Evolutionary conservation across 257 asterid species (phyloP), one percentile per base, ranked within the genome.

Genomic region (Leonotis leonurus): DNA sequence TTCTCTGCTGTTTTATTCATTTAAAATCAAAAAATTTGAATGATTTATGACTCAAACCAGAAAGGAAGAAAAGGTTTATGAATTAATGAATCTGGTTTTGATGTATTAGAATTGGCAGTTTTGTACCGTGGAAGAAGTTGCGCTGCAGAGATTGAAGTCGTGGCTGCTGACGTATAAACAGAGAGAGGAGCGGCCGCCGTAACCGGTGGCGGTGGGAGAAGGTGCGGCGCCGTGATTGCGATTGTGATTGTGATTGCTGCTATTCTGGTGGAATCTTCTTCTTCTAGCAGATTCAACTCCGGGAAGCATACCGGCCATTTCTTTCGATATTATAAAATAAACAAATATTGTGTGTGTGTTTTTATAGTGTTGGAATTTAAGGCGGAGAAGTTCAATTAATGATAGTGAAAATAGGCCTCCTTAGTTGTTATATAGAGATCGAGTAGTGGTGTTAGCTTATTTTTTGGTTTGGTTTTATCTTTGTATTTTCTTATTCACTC

Each of bases 281-380:
- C 90, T 73, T 59, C 94, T 78, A 2, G 94, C 90, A 33, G 78
- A 66, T 68, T 85, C 86, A 30, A 83, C 90, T 24, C 90, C 90
- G 10, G 94, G 86, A 1, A 85, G 80, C 84, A 75, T 78, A 5
- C 90, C 88, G 1, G 86, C 83, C 90, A 85, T 85, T 40, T 74
- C 37, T 51, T 6, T 2, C 8, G 17, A 12, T 25, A 16, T 16
- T 8, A 5, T 6, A 45, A n/a, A n/a, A n/a, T n/a, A n/a, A n/a
- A n/a, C n/a, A n/a, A n/a, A n/a, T n/a, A n/a, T n/a, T n/a, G n/a
- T n/a, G n/a, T n/a, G 0, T 4, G 11, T 29, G 6, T 8, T 14
- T 29, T 25, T 3, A 14, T 4, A 3, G 3, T 18, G 1, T 30
- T 25, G 64, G 51, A 22, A 22, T 37, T 58, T 20, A 11, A 26